Evolutionary conservation across 2,329 filamentous ascomycete genomes (phyloP).

Genomic region (Trichophyton simii): DNA sequence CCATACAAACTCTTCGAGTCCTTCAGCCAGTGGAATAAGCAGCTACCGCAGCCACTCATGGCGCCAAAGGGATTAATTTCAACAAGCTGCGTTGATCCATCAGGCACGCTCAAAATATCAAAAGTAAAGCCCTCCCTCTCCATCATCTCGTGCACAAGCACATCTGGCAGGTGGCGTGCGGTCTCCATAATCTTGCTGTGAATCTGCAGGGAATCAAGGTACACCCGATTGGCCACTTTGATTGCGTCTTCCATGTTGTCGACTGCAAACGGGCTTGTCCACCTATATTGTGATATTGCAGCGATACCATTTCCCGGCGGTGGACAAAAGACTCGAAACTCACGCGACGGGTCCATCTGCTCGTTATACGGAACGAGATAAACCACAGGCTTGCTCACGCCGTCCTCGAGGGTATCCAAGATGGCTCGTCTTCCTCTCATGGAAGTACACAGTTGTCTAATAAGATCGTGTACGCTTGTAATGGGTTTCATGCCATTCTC

Average conservation of each 20-base stretch:
- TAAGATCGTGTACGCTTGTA: constrained; percentile 23
- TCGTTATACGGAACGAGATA: constrained; percentile 33
- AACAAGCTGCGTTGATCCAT: constrained; percentile 23
- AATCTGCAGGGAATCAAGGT: neutral
- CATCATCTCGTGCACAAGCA: constrained; percentile 20
- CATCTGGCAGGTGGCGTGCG: constrained; percentile 7
- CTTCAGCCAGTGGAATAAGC: constrained; percentile 36
- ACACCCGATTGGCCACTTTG: neutral
- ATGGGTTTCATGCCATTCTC: constrained; percentile 18
- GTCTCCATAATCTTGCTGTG: neutral
- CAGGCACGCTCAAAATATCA: constrained; percentile 30
- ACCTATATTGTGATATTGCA: neutral
- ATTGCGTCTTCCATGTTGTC: neutral
- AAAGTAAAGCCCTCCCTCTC: constrained; percentile 32
- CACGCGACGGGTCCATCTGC: constrained; percentile 26
- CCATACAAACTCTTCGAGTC: constrained; percentile 30
- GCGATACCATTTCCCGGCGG: constrained; percentile 16
- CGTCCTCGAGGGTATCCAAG: constrained; percentile 15
- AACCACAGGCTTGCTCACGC: constrained; percentile 18
- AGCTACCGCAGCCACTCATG: constrained; percentile 34
- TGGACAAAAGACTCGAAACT: constrained; percentile 37
- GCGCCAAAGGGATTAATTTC: constrained; percentile 38
- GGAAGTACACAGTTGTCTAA: constrained; percentile 31
- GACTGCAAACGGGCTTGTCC: neutral
- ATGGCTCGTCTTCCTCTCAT: constrained; percentile 27